phyloP scores from a whole-genome alignment of 176 grass and related monocot genomes.

The Hyparrhenia diplandra region DNA sequence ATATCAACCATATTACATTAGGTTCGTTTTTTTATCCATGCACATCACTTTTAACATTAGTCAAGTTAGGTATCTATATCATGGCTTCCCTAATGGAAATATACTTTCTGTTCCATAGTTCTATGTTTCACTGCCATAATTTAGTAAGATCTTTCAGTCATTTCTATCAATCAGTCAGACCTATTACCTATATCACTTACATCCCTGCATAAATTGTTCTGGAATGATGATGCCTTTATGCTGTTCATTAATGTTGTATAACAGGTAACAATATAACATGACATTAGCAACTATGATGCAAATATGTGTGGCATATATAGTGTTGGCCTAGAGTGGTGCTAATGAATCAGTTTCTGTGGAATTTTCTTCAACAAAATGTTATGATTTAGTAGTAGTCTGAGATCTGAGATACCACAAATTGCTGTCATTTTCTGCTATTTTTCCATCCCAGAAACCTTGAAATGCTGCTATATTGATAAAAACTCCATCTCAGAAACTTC shows the following conservation, averaged over 20 bases:
- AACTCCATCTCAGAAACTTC: background rate
- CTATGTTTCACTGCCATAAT: background rate
- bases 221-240: slow-evolving; percentile 2
- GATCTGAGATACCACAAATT: background rate
- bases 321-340: background rate
- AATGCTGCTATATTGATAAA: slow-evolving; percentile 6
- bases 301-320: background rate
- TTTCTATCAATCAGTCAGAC: background rate
- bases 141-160: background rate
- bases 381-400: background rate
- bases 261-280: background rate
- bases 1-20: background rate
- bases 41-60: background rate
- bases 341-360: background rate
- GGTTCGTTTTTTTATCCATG: background rate
- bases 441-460: background rate
- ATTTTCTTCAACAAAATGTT: background rate
- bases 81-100: background rate
- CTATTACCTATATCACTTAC: background rate
- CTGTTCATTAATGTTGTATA: background rate
- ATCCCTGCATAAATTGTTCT: background rate
- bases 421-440: background rate
- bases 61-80: background rate
- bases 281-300: background rate
- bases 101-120: background rate